phyloP scores from a whole-genome alignment of 202 grass and related monocot species.

The Thinopyrum obtusiflorum region DNA sequence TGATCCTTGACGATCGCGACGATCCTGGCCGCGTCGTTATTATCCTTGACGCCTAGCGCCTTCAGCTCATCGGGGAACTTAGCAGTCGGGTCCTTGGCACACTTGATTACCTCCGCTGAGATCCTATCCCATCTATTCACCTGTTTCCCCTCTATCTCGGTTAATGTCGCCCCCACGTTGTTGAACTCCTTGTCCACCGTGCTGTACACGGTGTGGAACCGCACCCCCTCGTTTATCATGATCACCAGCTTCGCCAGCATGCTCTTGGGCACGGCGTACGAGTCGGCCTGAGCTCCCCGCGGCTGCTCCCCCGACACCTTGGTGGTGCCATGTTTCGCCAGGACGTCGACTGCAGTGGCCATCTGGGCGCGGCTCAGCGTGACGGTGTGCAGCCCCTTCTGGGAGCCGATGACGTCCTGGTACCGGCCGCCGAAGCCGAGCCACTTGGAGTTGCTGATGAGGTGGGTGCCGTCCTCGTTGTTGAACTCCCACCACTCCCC shows the following conservation, averaged over 20 bases:
- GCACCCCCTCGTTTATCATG: conserved; percentile 5
- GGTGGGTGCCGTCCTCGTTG: not conserved
- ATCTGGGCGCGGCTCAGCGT: conserved; percentile 1
- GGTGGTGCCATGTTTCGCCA: not conserved
- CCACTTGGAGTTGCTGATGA: not conserved
- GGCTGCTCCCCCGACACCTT: not conserved
- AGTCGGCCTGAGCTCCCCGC: not conserved
- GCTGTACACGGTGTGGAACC: not conserved
- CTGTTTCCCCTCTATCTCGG: not conserved
- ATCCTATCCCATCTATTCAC: conserved; percentile 25
- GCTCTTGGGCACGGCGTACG: not conserved
- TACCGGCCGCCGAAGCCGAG: not conserved
- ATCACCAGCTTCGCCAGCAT: conserved; percentile 23
- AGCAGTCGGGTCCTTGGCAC: not conserved
- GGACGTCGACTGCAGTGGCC: not conserved
- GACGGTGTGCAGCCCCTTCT: not conserved
- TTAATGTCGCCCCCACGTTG: not conserved
- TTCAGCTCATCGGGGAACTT: not conserved
- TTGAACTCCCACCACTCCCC: not conserved
- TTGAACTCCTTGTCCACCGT: not conserved
- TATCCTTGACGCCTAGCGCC: too few species aligned
- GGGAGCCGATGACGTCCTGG: too few species aligned
- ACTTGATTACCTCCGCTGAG: not conserved
- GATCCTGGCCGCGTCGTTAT: too few species aligned
- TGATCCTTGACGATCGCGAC: too few species aligned